These are phyloP conservation scores for Macrolepiota fuliginosa DNA, from an alignment of 768 basidiomycete genomes.

Conservation along the genomic window DNA sequence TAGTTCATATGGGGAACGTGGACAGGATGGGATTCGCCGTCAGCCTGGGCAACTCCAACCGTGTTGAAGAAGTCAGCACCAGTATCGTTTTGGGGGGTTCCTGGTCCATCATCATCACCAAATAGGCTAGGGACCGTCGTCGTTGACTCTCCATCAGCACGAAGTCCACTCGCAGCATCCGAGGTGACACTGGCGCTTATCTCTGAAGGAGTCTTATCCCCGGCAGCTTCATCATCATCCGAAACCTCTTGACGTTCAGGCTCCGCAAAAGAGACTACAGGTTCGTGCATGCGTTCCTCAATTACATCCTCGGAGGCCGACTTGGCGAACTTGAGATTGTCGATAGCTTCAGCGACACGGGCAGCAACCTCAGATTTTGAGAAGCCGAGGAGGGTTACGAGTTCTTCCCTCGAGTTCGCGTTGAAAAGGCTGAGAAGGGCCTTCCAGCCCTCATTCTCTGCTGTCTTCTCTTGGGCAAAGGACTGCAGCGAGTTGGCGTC, in stretches of 20 bases:
- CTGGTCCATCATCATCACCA: slow-evolving; percentile 68
- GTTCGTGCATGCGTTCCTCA: slow-evolving; percentile 54
- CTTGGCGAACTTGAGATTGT: slow-evolving; percentile 57
- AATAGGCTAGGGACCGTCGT: slow-evolving; percentile 89
- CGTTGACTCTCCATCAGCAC: slow-evolving; percentile 71
- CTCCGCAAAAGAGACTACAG: slow-evolving; percentile 84
- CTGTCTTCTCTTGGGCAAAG: slow-evolving; percentile 65
- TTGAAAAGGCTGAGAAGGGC: slow-evolving; percentile 87
- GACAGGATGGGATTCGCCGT: slow-evolving; percentile 39
- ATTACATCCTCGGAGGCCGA: slow-evolving; percentile 38
- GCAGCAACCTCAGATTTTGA: slow-evolving; percentile 82
- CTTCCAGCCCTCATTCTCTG: slow-evolving; percentile 68
- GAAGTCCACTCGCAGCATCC: slow-evolving; percentile 54
- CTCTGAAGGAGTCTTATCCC: slow-evolving; percentile 70
- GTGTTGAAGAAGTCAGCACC: slow-evolving; percentile 90
- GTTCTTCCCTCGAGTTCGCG: slow-evolving; percentile 85
- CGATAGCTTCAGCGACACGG: slow-evolving; percentile 80
- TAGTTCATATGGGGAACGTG: slow-evolving; percentile 79
- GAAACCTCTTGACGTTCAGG: slow-evolving; percentile 56
- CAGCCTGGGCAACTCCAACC: slow-evolving; percentile 53
- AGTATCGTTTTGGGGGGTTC: slow-evolving; percentile 61
- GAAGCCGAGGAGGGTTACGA: slow-evolving; percentile 88
- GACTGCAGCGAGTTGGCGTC: slow-evolving; percentile 53
- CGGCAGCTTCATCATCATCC: slow-evolving; percentile 32
- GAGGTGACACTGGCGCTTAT: slow-evolving; percentile 63